Evolutionary conservation across 2,329 filamentous ascomycete species (phyloP).

Genomic region (Xylaria hypoxylon): DNA sequence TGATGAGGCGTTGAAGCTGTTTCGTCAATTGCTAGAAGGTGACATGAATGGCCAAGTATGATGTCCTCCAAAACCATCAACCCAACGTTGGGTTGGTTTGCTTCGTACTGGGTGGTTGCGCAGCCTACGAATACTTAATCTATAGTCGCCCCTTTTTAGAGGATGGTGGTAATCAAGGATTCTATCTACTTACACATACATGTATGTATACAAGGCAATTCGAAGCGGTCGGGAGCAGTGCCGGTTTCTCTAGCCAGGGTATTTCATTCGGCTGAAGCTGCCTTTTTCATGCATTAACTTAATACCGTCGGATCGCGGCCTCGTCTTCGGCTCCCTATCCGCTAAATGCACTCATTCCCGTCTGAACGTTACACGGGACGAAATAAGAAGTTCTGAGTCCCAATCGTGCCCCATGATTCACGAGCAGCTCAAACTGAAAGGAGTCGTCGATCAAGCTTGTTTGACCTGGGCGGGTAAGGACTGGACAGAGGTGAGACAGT

Average conservation of each 20-base stretch:
- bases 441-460: conserved; percentile 44
- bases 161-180: background rate
- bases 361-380: too few relatives aligned
- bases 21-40: conserved; percentile 14
- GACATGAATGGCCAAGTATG: background rate
- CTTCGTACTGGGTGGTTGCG: background rate
- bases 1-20: conserved; percentile 39
- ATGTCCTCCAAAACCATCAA: background rate
- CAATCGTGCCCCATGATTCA: conserved; percentile 16
- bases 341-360: too few relatives aligned
- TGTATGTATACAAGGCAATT: conserved; percentile 7
- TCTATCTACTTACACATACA: background rate
- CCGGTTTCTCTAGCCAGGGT: conserved; percentile 3
- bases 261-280: conserved; percentile 12
- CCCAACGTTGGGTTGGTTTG: background rate
- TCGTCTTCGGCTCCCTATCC: too few relatives aligned
- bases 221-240: conserved; percentile 13
- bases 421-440: conserved; percentile 35
- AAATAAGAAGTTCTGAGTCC: background rate
- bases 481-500: conserved; percentile 40
- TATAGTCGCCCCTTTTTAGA: background rate
- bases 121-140: background rate
- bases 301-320: background rate
- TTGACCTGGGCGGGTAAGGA: conserved; percentile 40
- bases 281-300: conserved; percentile 19